Evolutionary conservation across 2,329 filamentous ascomycete genomes (phyloP).

Genomic region (Colletotrichum caudatum): DNA sequence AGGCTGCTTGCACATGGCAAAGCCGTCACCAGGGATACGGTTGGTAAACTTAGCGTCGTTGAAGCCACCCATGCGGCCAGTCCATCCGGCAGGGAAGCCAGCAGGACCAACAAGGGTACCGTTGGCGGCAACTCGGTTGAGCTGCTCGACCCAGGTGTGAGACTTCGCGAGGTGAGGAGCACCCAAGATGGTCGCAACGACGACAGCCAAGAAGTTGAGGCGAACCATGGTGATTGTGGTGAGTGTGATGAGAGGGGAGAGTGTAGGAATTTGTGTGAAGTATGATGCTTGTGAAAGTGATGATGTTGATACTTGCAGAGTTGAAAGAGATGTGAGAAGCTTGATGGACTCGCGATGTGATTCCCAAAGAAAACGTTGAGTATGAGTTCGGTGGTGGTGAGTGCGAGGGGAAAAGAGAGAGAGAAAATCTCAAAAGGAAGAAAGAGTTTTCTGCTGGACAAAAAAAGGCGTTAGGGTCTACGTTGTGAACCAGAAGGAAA

Average conservation of each 20-base stretch:
- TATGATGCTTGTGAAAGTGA: constrained; percentile 7
- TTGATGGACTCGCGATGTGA: neutral
- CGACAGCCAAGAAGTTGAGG: constrained; percentile 40
- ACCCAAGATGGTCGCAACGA: constrained; percentile 49
- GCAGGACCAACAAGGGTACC: constrained; percentile 77
- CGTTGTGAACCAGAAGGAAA: constrained; percentile 11
- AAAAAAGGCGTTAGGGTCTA: constrained; percentile 21
- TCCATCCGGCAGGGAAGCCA: constrained; percentile 82
- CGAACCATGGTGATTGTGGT: constrained; percentile 32
- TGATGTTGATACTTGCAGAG: constrained; percentile 11
- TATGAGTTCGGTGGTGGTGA: neutral
- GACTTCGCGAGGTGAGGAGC: constrained; percentile 53
- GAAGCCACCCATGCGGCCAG: constrained; percentile 68
- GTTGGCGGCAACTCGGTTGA: constrained; percentile 77
- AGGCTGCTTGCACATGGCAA: constrained; percentile 27
- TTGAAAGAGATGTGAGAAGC: neutral
- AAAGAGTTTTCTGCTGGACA: constrained; percentile 6
- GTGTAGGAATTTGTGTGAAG: constrained; percentile 7
- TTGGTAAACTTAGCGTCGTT: constrained; percentile 70
- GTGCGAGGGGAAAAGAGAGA: neutral
- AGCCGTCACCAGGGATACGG: constrained; percentile 69
- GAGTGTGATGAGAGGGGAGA: constrained; percentile 9
- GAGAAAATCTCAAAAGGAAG: constrained; percentile 3
- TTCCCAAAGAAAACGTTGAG: neutral
- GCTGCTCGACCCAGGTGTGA: constrained; percentile 87